Conservation (phyloP, 257 asterid genomes). For the Nicotiana otophora region DNA sequence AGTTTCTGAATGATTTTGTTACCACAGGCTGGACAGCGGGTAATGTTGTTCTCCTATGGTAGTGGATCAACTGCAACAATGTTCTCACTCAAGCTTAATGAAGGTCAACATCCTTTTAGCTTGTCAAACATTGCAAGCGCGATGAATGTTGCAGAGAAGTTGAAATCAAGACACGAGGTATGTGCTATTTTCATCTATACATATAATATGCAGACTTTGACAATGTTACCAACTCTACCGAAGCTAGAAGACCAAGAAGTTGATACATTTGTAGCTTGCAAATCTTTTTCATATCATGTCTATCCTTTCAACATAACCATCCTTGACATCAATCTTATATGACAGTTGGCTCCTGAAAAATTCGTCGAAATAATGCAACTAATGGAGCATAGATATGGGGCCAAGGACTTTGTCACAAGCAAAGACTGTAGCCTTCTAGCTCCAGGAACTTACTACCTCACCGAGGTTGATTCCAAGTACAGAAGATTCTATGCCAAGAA, state of each 20-base stretch:
- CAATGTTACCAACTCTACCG: background rate
- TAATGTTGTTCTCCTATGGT: conserved; percentile 84
- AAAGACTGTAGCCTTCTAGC: conserved; percentile 83
- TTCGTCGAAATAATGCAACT: conserved; percentile 75
- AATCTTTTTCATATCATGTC: background rate
- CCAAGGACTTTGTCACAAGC: conserved; percentile 72
- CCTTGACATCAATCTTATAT: background rate
- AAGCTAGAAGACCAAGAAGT: background rate
- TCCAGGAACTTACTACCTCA: conserved; percentile 81
- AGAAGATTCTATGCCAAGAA: conserved; percentile 82
- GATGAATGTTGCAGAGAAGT: conserved; percentile 71
- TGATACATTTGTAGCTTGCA: background rate
- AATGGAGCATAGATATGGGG: conserved; percentile 99
- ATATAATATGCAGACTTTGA: background rate
- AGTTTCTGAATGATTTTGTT: background rate
- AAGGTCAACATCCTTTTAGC: conserved; percentile 81
- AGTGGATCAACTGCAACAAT: conserved; percentile 87
- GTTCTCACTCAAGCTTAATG: conserved; percentile 77
- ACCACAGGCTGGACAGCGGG: conserved; percentile 79
- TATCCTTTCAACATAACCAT: background rate
- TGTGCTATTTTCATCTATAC: background rate
- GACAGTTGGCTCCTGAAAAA: conserved; percentile 79
- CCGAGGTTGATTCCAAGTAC: conserved; percentile 94
- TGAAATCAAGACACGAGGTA: conserved; percentile 94
- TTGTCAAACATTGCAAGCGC: conserved; percentile 65